Evolutionary conservation across 164 flowering plant species (phyloP).

Genomic region (Vitis rotundifolia): DNA sequence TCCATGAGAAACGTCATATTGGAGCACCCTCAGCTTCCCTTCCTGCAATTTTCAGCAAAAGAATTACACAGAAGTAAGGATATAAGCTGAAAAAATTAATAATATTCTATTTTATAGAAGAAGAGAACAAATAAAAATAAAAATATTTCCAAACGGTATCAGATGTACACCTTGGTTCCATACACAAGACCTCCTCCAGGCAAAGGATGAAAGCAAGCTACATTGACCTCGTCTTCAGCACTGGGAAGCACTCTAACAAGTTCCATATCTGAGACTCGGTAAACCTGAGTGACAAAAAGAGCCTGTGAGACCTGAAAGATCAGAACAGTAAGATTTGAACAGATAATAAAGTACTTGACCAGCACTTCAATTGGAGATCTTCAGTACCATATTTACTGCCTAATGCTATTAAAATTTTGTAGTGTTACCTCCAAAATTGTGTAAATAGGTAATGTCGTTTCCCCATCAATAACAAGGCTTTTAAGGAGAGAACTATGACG

Average conservation of each 20-base stretch:
- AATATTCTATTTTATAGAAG: neutral
- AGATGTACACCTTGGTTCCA: conserved; percentile 80
- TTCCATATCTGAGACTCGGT: conserved; percentile 98
- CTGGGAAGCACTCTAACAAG: conserved; percentile 97
- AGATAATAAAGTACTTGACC: too few species aligned
- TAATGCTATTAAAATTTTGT: neutral
- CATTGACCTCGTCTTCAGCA: conserved; percentile 99
- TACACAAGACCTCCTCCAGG: conserved; percentile 97
- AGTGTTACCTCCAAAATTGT: conserved; percentile 82
- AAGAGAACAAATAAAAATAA: neutral
- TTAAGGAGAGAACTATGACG: conserved; percentile 94
- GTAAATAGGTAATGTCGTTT: conserved; percentile 70
- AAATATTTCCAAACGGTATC: neutral
- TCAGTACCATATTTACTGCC: neutral
- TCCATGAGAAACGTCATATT: conserved; percentile 15
- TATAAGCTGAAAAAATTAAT: too few species aligned
- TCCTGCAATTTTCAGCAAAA: conserved; percentile 22
- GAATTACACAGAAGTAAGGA: neutral
- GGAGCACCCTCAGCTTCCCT: conserved; percentile 32
- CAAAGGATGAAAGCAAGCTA: conserved; percentile 97
- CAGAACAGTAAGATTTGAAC: too few species aligned
- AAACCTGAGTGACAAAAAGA: conserved; percentile 47
- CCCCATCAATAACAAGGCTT: conserved; percentile 85
- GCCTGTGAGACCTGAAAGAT: neutral
- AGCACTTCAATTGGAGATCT: neutral